These are phyloP conservation scores for Yamadazyma tumulicola DNA, from an alignment of 805 yeast species.

Conservation along the genomic window DNA sequence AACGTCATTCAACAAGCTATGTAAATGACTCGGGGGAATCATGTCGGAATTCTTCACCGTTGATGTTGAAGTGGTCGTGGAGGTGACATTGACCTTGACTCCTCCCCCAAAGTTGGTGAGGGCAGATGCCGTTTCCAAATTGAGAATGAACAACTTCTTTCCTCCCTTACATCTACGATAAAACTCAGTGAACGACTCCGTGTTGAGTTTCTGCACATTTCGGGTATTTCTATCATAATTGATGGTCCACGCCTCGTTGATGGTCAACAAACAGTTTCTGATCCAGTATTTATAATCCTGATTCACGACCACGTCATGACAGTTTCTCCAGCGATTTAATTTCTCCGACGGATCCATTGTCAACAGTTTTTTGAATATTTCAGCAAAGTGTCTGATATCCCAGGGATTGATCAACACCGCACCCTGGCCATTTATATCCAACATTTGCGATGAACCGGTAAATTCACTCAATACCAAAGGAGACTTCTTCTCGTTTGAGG, in stretches of 20 bases:
- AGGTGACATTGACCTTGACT: neutral
- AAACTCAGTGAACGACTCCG: conserved; percentile 29
- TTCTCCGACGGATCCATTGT: conserved; percentile 63
- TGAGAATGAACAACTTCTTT: conserved; percentile 36
- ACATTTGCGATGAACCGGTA: conserved; percentile 86
- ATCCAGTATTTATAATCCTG: conserved; percentile 82
- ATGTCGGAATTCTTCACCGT: conserved; percentile 19
- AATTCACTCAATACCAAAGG: conserved; percentile 89
- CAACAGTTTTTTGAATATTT: conserved; percentile 61
- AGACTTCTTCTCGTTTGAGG: conserved; percentile 66
- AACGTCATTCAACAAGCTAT: conserved; percentile 51
- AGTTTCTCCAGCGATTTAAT: conserved; percentile 54
- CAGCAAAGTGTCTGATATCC: conserved; percentile 67
- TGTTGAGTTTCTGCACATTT: conserved; percentile 28
- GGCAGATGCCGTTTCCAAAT: conserved; percentile 24
- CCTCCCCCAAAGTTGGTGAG: conserved; percentile 10
- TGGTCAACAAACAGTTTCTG: conserved; percentile 47
- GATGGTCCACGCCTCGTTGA: conserved; percentile 41
- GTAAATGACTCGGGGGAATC: conserved; percentile 60
- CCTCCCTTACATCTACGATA: conserved; percentile 20
- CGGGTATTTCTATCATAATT: conserved; percentile 25
- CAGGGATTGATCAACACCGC: conserved; percentile 87
- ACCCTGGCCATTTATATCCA: conserved; percentile 52
- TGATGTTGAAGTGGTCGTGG: conserved; percentile 4
- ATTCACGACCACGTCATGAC: conserved; percentile 54